Conservation (phyloP, 2,329 filamentous ascomycete species). For the Cercospora sp. region DNA sequence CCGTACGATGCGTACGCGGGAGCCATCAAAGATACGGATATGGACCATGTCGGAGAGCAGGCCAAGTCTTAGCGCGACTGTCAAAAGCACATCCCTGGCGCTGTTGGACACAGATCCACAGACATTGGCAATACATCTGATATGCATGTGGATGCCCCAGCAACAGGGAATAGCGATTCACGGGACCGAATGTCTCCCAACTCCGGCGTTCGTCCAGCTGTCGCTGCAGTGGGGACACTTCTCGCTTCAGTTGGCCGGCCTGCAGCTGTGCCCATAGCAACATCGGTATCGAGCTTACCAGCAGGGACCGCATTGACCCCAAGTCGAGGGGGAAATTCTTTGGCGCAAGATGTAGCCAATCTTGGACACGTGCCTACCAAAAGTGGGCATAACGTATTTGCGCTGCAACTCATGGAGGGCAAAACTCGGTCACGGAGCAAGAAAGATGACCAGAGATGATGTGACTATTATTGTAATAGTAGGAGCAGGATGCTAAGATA, state of each 20-base stretch:
- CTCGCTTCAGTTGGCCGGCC: not conserved
- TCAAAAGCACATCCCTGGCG: not conserved
- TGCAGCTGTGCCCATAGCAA: not conserved
- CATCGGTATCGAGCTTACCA: not conserved
- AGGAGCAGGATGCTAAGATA: not conserved
- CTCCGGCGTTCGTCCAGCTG: not conserved
- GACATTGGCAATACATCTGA: not conserved
- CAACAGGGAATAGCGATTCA: not conserved
- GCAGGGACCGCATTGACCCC: not conserved
- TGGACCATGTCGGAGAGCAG: not conserved
- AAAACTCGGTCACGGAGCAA: not conserved
- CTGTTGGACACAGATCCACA: not conserved
- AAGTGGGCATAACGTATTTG: slow-evolving; percentile 4
- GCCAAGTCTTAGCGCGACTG: not conserved
- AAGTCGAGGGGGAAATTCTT: not conserved
- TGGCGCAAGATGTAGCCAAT: not conserved
- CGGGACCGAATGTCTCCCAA: not conserved
- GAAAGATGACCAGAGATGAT: not conserved
- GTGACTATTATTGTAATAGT: not conserved
- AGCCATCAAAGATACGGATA: not conserved
- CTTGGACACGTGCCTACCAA: not conserved
- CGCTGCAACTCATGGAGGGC: not conserved
- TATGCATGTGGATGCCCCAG: not conserved
- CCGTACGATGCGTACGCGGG: slow-evolving; percentile 48
- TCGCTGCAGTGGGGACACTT: not conserved